Conservation (phyloP, 768 basidiomycete genomes). For the Trametes cinnabarina region DNA sequence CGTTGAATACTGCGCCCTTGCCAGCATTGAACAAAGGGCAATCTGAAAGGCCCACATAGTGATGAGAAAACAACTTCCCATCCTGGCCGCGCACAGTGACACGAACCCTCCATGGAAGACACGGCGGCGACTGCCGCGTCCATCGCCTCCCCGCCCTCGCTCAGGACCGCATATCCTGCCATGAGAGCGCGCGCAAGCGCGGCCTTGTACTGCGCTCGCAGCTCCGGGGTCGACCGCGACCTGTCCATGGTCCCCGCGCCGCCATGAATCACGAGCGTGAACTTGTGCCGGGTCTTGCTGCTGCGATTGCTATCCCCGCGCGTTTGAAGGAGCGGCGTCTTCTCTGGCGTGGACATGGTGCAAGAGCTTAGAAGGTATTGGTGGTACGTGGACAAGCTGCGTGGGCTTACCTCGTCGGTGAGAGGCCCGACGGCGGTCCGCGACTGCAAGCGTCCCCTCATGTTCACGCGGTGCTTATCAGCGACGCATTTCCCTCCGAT, state of each 20-base stretch:
- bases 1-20: slow-evolving; percentile 82
- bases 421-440: not conserved
- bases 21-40: slow-evolving; percentile 76
- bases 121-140: slow-evolving; percentile 80
- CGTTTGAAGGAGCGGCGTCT: not conserved
- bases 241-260: slow-evolving; percentile 73
- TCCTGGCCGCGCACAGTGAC: not conserved
- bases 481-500: too few species aligned
- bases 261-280: slow-evolving; percentile 68
- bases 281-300: slow-evolving; percentile 22
- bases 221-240: slow-evolving; percentile 55
- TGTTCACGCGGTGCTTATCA: not conserved
- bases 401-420: not conserved
- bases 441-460: not conserved
- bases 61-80: not conserved
- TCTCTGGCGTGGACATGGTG: slow-evolving; percentile 5
- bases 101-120: slow-evolving; percentile 63
- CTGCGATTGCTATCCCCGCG: not conserved
- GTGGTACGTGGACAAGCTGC: not conserved
- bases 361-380: not conserved
- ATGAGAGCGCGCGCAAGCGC: slow-evolving; percentile 53
- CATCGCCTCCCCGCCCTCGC: slow-evolving; percentile 73
- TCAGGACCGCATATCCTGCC: slow-evolving; percentile 63
- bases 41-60: slow-evolving; percentile 41
- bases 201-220: slow-evolving; percentile 55